These are phyloP conservation scores for Pichia terricola DNA, from an alignment of 1,139 yeast genomes.

Conservation along the genomic window DNA sequence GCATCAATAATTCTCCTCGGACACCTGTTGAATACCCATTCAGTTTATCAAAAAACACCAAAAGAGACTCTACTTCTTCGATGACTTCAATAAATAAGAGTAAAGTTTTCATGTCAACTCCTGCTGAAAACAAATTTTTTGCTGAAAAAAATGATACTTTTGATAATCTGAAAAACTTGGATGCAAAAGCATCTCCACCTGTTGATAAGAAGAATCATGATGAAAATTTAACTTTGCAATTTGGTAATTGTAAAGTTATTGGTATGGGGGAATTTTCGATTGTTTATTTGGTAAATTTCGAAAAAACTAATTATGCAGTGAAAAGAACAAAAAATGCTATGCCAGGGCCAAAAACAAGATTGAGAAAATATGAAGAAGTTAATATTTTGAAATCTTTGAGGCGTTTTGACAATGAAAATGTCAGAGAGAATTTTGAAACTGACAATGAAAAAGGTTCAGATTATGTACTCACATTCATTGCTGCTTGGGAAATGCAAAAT, in stretches of 20 bases:
- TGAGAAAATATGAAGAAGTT: conserved; percentile 48
- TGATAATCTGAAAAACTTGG: too few relatives aligned
- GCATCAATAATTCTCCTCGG: too few relatives aligned
- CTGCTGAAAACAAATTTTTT: too few relatives aligned
- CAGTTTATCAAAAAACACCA: too few relatives aligned
- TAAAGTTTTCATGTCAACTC: not conserved
- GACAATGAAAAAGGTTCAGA: conserved; percentile 45
- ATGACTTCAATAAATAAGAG: not conserved
- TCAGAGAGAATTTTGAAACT: conserved; percentile 1
- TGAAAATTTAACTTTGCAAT: conserved; percentile 55
- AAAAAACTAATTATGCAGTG: conserved; percentile 68
- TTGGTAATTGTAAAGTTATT: conserved; percentile 57
- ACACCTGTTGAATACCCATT: too few relatives aligned
- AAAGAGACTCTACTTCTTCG: not conserved
- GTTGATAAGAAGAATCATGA: too few relatives aligned
- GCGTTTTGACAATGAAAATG: conserved; percentile 1
- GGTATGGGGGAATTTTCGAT: conserved; percentile 86
- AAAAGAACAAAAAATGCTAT: conserved; percentile 63
- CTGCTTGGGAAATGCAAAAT: conserved; percentile 76
- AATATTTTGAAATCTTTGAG: conserved; percentile 39
- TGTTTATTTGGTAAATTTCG: conserved; percentile 69
- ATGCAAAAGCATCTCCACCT: too few relatives aligned
- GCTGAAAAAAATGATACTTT: too few relatives aligned
- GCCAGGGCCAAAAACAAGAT: conserved; percentile 41
- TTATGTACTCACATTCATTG: conserved; percentile 69